phyloP scores from a whole-genome alignment of 164 flowering plant genomes.

The Liriodendron chinense region DNA sequence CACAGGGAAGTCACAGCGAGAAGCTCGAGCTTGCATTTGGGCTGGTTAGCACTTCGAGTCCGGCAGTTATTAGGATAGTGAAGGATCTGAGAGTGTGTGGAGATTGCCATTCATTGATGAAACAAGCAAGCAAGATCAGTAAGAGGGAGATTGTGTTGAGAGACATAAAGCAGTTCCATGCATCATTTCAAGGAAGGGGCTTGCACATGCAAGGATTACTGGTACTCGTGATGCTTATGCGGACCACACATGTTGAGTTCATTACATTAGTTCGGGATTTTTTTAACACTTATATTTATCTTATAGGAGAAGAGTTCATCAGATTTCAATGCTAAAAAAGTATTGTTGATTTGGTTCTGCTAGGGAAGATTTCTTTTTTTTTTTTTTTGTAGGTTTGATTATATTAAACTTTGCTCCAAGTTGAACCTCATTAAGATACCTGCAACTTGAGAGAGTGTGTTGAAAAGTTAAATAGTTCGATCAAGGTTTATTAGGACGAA shows the following conservation, averaged over 20 bases:
- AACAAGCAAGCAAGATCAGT: conserved; percentile 29
- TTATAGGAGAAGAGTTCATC: neutral
- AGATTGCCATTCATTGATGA: conserved; percentile 49
- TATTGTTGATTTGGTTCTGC: too few species aligned
- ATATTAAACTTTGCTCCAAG: too few species aligned
- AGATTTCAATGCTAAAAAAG: too few species aligned
- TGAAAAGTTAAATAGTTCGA: too few species aligned
- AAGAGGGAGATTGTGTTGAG: conserved; percentile 45
- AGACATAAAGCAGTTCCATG: conserved; percentile 52
- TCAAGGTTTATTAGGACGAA: too few species aligned
- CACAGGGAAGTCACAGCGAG: conserved; percentile 49
- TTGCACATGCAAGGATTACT: conserved; percentile 50
- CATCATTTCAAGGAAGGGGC: conserved; percentile 48
- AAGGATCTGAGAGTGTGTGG: conserved; percentile 31
- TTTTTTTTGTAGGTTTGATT: too few species aligned
- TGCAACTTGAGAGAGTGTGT: too few species aligned
- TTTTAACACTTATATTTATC: neutral
- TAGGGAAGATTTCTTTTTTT: too few species aligned
- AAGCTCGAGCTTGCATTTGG: conserved; percentile 52
- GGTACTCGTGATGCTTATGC: conserved; percentile 24
- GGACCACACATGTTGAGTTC: neutral
- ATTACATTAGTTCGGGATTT: neutral
- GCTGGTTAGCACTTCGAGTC: conserved; percentile 33
- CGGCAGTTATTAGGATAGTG: conserved; percentile 33
- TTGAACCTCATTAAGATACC: too few species aligned